Base-by-base conservation (phyloP, 2,329 filamentous ascomycete genomes). In the Alternaria consortialis region DNA sequence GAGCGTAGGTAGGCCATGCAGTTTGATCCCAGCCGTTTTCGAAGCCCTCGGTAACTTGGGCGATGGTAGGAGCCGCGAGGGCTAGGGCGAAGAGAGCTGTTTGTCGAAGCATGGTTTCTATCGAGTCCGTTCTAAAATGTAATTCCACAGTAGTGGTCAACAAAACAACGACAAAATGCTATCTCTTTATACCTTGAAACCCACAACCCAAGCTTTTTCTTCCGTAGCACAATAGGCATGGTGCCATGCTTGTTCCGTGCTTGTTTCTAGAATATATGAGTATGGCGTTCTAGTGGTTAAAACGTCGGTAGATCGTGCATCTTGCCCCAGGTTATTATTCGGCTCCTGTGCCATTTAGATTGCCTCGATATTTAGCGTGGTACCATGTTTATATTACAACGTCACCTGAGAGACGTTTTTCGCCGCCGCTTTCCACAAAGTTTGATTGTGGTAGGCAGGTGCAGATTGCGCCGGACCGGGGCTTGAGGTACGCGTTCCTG, bases 1-100 rank as follows among this genome's bases (percentile, higher is more conserved):
- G 75, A 3, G 87, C 86, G 64, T 88, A 88, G 7, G 79, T 86
- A 0, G 86, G 83, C 87, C 87, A 88, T 58, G 83, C 81, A 0
- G 84, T 77, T 65, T 85, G 71, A 69, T 88, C 84, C 84, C 83
- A 87, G 42, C 87, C 87, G 56, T 71, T 80, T 71, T 89, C 87
- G 59, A 88, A 89, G 69, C 82, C 83, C 43, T 86, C 83, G 1
- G 83, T 81, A 65, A 87, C 78, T 69, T 88, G 86, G 58, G 80
- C 86, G 20, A 85, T 66, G 27, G 85, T 77, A 51, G 81, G 76
- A 2, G 84, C 82, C 40, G 84, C 71, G 42, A 84, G 74, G 9
- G 82, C 80, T 6, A 86, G 76, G 54, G 82, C 81, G 55, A 85
- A 72, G 67, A 84, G 75, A 66, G 80, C 78, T 29, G 76, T 71